These are phyloP conservation scores for Medicago lupulina DNA, from an alignment of 306 rosid genomes.

Conservation along the genomic window DNA sequence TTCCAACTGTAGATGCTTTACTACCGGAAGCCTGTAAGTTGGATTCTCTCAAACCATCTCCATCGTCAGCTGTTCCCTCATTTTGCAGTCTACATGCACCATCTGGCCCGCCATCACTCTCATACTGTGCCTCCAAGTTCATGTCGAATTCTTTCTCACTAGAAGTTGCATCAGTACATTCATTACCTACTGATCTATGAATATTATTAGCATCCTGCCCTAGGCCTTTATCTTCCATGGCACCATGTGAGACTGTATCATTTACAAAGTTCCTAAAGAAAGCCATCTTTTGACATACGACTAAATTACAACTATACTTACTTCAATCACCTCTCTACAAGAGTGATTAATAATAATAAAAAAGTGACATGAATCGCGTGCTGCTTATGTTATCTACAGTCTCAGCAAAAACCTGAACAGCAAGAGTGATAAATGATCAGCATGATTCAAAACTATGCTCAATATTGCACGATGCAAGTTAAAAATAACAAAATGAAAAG, in stretches of 20 bases:
- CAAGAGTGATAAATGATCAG: conserved; percentile 40
- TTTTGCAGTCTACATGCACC: conserved; percentile 61
- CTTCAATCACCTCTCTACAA: conserved; percentile 42
- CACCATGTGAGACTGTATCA: conserved; percentile 73
- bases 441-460: conserved; percentile 3
- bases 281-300: conserved; percentile 77
- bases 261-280: conserved; percentile 77
- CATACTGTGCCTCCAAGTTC: conserved; percentile 75
- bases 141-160: conserved; percentile 87
- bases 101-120: conserved; percentile 75
- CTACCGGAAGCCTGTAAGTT: conserved; percentile 69
- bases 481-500: conserved; percentile 36
- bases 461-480: not conserved
- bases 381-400: conserved; percentile 48
- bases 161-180: conserved; percentile 60
- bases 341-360: not conserved
- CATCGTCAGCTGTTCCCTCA: conserved; percentile 62
- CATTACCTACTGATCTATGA: conserved; percentile 65
- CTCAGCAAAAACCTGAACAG: conserved; percentile 48
- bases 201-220: conserved; percentile 64
- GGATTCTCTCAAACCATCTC: conserved; percentile 52
- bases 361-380: conserved; percentile 27
- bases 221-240: conserved; percentile 70
- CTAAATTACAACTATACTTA: conserved; percentile 42
- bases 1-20: conserved; percentile 67